Base-by-base conservation (phyloP, 371 early-diverging fungal genomes). In the Circinella minor region DNA sequence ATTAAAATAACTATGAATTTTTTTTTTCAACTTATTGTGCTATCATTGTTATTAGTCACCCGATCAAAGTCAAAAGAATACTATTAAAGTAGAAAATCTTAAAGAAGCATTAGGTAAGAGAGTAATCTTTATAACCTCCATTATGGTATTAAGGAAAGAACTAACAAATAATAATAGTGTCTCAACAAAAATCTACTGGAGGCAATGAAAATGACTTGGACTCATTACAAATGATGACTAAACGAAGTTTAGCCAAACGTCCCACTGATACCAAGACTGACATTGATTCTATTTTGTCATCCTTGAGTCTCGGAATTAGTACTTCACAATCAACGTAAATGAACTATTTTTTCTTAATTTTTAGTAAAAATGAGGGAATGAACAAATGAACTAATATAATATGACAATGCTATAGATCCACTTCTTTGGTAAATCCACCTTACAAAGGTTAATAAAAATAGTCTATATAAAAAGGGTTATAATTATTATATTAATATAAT, bases 51-150 rank as follows among this genome's bases (percentile, higher is more conserved):
- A 6, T 5, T 70, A 82, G 80, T 66, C 65, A 20, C 64, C 67
- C 39, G 73, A 75, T 14, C 65, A 67, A 57, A 68, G 63, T 55
- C 48, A 60, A 63, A 63, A 73, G 61, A 77, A 76, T 38, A 71
- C 77, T 4, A 81, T 85, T 66, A 81, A 81, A 38, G 85, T 85
- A 9, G 85, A 85, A 39, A 83, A 81, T n/a, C 72, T 87, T 20
- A 78, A 79, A 55, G 84, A 87, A 63, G 84, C 83, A 4, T 63
- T 87, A 34, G 70, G 80, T 82, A 74, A 59, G 73, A 47, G 47
- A 1, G 9, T 11, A 0, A 47, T 47, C 11, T 47, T 11, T 15
- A 47, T 47, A 15, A 47, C 47, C 47, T 47, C 47, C 0, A 2
- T 27, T 27, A 27, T 27, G 27, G 2, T 47, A 47, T 47, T 47